Evolutionary conservation across 2,329 filamentous ascomycete species (phyloP).

Genomic region (Colletotrichum somersetense): DNA sequence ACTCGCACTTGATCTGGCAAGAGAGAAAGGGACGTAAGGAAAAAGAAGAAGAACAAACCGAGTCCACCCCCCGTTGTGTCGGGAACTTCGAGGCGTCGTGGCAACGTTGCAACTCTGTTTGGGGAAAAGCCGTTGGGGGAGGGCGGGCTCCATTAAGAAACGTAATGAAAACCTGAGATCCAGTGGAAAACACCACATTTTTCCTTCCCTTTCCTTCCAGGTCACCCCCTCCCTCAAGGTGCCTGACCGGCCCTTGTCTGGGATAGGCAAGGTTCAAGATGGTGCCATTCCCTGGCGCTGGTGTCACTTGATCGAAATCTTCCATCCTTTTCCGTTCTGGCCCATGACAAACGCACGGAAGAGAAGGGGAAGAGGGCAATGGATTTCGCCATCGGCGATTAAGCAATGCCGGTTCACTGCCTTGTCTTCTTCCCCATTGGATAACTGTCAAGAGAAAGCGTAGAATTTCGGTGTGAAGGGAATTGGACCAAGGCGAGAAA

Average conservation of each 20-base stretch:
- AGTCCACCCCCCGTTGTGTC: constrained; percentile 1
- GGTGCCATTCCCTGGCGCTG: constrained; percentile 28
- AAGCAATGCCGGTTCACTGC: not conserved
- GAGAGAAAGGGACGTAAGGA: not conserved
- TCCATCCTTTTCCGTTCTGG: constrained; percentile 5
- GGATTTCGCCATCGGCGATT: not conserved
- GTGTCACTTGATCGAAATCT: constrained; percentile 36
- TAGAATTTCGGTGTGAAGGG: not conserved
- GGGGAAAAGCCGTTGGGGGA: constrained; percentile 3
- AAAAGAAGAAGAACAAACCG: not conserved
- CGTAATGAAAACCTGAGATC: constrained; percentile 43
- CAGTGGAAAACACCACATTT: constrained; percentile 37
- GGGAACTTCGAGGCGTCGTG: constrained; percentile 8
- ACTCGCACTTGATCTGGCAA: not conserved
- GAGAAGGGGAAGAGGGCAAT: not conserved
- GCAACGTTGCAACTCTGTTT: constrained; percentile 18
- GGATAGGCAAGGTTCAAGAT: constrained; percentile 28
- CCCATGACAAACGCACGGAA: constrained; percentile 26
- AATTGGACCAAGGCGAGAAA: not conserved
- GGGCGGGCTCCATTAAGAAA: constrained; percentile 33
- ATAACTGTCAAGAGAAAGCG: not conserved
- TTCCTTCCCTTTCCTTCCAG: not conserved
- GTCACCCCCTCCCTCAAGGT: constrained; percentile 1
- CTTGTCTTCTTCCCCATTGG: not conserved
- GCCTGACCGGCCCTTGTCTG: constrained; percentile 21